Base-by-base conservation (phyloP, 495 filamentous ascomycete species). In the Penicillium simplicissimum region DNA sequence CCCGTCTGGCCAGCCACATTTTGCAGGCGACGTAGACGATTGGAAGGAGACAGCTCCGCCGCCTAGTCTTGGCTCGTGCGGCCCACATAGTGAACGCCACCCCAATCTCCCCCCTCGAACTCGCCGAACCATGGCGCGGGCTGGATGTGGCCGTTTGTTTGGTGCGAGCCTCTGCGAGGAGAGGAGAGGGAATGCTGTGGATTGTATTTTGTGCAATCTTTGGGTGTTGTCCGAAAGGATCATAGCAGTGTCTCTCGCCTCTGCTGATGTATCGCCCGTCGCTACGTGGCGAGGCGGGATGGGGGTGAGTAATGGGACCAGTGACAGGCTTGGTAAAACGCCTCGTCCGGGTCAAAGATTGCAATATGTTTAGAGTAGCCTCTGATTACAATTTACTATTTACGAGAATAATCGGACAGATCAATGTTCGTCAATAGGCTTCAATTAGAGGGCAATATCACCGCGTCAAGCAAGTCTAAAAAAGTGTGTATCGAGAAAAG, bases 391-490 rank as follows among this genome's bases (percentile, higher is more conserved):
- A 17, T 14, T 33, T 28, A 43, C 7, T 19, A 13, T 33, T 13
- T 15, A 25, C 47, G 47, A 33, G 0, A 28, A 31, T 14, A 1
- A n/a, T 28, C 3, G 8, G 14, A 25, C 21, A 48, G 3, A 31
- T n/a, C 6, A 8, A n/a, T 31, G 48, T 48, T 64, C 23, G 40
- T 43, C 42, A 61, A 62, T 36, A 55, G 42, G 36, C 52, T 53
- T 67, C 33, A 55, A 61, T 62, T 65, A 55, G 23, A 61, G n/a
- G n/a, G 62, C 65, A 55, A 61, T 36, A 59, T 57, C 58, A 54
- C 48, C 54, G 17, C 35, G 25, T 60, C 63, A 68, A 66, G 59
- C 57, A 61, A 66, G 59, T 68, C 66, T 68, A 68, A 63, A 55
- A 67, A 63, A 57, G 61, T 53, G 60, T 66, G 48, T 68, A 66